Conservation (phyloP, 2,329 filamentous ascomycete species). For the Blastomyces emzantsi region DNA sequence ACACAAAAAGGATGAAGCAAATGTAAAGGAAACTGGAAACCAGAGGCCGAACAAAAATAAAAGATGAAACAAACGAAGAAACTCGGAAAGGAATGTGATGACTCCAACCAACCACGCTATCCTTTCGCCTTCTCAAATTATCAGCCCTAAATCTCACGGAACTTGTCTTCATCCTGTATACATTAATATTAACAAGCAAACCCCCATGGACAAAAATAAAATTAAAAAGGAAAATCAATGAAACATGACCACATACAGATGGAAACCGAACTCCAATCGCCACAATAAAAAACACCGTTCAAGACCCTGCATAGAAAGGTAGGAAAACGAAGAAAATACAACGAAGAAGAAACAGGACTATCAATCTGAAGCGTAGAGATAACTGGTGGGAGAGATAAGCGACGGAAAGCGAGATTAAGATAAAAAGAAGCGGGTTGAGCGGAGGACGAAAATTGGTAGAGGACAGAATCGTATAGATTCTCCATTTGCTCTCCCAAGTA, state of each 20-base stretch:
- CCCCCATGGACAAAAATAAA: background rate
- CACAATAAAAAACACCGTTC: background rate
- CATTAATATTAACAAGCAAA: background rate
- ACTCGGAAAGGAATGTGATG: conserved; percentile 4
- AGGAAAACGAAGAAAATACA: background rate
- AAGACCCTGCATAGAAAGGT: background rate
- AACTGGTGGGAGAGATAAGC: no score
- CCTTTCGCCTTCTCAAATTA: background rate
- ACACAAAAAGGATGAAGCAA: background rate
- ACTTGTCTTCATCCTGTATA: background rate
- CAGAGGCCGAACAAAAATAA: background rate
- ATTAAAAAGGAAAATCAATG: background rate
- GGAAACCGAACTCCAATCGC: background rate
- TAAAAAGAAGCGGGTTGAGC: background rate
- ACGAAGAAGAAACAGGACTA: conserved; percentile 2
- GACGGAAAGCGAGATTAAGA: conserved; percentile 1
- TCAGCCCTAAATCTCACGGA: background rate
- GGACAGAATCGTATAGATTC: background rate
- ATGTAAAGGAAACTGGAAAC: no score
- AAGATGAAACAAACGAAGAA: background rate
- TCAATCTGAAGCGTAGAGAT: no score
- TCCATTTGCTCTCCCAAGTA: background rate
- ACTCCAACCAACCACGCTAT: background rate
- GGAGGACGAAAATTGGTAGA: background rate
- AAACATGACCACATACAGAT: background rate